A percentile compares a stretch with the other conserved stretches of the same genome.
Evolutionary conservation across 495 filamentous ascomycete species (phyloP).

Genomic region (Hypoxylon fuscum): DNA sequence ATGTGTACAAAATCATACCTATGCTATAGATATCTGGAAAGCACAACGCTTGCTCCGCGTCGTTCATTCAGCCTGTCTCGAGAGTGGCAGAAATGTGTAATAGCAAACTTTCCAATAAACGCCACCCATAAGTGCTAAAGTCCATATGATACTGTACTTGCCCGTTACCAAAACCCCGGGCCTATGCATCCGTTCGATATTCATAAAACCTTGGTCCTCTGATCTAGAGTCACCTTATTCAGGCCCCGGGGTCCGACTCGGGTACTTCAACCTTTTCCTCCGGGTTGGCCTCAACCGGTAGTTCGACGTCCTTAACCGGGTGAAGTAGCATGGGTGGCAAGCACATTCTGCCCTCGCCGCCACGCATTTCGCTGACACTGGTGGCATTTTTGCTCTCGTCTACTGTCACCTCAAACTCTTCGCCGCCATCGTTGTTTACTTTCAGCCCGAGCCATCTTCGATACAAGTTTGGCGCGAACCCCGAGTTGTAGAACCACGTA

Average conservation of each 20-base stretch:
- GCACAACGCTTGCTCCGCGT: constrained; percentile 28
- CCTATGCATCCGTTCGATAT: constrained; percentile 23
- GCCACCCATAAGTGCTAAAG: constrained; percentile 34
- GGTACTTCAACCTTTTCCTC: constrained; percentile 43
- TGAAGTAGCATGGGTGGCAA: constrained; percentile 90
- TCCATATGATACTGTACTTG: constrained; percentile 24
- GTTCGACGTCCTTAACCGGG: constrained; percentile 85
- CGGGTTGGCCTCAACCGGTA: constrained; percentile 70
- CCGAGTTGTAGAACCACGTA: constrained; percentile 95
- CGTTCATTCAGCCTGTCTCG: constrained; percentile 2
- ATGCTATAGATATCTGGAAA: no score
- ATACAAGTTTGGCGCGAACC: constrained; percentile 84
- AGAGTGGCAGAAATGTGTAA: neutral
- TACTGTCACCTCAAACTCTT: constrained; percentile 75
- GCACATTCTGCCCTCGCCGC: constrained; percentile 87
- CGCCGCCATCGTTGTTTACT: constrained; percentile 86
- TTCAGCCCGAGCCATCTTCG: constrained; percentile 85
- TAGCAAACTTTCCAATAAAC: constrained; percentile 32
- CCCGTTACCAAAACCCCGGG: constrained; percentile 17
- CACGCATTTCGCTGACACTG: constrained; percentile 58
- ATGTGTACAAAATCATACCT: no score
- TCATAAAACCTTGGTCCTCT: neutral
- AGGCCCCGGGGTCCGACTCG: constrained; percentile 51
- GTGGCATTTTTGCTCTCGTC: constrained; percentile 60
- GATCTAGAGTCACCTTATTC: neutral